A percentile compares a stretch with the other conserved stretches of the same genome.
Evolutionary conservation across 768 basidiomycete species (phyloP).

Genomic region (Trametes punicea): DNA sequence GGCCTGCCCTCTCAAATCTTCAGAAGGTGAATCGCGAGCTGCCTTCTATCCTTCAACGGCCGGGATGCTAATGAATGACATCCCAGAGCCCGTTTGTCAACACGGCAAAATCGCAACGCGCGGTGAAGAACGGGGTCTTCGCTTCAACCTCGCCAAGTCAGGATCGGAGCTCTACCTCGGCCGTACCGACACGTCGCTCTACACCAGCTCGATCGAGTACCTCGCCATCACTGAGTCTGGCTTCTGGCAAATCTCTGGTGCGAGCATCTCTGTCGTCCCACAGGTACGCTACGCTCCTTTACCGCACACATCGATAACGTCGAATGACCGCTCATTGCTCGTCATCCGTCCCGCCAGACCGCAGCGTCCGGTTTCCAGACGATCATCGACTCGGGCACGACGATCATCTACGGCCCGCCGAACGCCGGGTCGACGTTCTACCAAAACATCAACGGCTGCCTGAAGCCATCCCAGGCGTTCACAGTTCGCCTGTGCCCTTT

Average conservation of each 20-base stretch:
- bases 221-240: constrained; percentile 18
- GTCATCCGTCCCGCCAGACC: neutral
- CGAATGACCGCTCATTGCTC: constrained; percentile 17
- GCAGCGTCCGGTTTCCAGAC: constrained; percentile 14
- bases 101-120: constrained; percentile 38
- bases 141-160: constrained; percentile 41
- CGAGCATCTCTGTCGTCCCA: constrained; percentile 17
- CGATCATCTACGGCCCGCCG: constrained; percentile 29
- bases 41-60: no score
- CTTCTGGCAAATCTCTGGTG: constrained; percentile 30
- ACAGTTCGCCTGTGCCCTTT: neutral
- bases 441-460: neutral
- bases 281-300: neutral
- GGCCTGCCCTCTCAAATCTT: constrained; percentile 24
- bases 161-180: constrained; percentile 54
- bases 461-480: no score
- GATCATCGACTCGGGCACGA: constrained; percentile 33
- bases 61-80: neutral
- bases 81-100: constrained; percentile 32
- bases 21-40: constrained; percentile 33
- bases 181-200: constrained; percentile 43
- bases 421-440: constrained; percentile 26
- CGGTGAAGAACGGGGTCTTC: constrained; percentile 38
- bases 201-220: constrained; percentile 40
- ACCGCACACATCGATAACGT: neutral